A percentile compares a stretch with the other conserved stretches of the same genome.
Conservation (phyloP, 805 yeast genomes). For the Yamadazyma philogaea region DNA sequence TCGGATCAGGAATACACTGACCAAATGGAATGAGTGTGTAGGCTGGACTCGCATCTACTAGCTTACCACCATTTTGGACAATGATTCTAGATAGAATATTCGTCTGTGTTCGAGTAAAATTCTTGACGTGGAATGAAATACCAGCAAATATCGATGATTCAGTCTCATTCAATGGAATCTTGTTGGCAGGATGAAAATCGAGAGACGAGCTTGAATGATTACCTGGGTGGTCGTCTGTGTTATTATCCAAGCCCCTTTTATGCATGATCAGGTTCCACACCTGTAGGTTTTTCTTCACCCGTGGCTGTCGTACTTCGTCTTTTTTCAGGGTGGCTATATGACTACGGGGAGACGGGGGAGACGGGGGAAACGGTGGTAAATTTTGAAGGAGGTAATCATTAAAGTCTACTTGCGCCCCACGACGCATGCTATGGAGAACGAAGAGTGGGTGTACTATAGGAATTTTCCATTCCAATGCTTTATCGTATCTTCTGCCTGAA, state of each 20-base stretch:
- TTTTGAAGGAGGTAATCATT: constrained; percentile 37
- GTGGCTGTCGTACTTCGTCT: constrained; percentile 20
- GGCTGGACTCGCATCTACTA: not conserved
- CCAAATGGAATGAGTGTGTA: constrained; percentile 16
- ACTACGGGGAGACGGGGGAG: constrained; percentile 4
- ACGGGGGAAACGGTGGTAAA: constrained; percentile 9
- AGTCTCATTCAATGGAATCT: not conserved
- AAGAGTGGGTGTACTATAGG: constrained; percentile 52
- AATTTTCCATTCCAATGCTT: constrained; percentile 51
- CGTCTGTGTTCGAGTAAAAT: constrained; percentile 38
- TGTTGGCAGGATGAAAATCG: not conserved
- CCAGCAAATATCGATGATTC: constrained; percentile 7
- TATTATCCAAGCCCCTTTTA: constrained; percentile 8
- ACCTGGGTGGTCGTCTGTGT: not conserved
- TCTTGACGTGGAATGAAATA: constrained; percentile 26
- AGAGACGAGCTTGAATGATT: too few species aligned
- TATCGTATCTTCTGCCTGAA: constrained; percentile 50
- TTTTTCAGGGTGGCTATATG: constrained; percentile 17
- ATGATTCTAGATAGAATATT: constrained; percentile 41
- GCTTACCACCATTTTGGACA: constrained; percentile 43
- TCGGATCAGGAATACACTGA: not conserved
- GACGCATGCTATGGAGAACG: constrained; percentile 43
- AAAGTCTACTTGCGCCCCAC: constrained; percentile 43
- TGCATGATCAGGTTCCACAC: constrained; percentile 47
- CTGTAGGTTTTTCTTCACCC: constrained; percentile 21